These are phyloP conservation scores for Collariella sp. DNA, from an alignment of 495 filamentous ascomycete genomes.

Conservation along the genomic window DNA sequence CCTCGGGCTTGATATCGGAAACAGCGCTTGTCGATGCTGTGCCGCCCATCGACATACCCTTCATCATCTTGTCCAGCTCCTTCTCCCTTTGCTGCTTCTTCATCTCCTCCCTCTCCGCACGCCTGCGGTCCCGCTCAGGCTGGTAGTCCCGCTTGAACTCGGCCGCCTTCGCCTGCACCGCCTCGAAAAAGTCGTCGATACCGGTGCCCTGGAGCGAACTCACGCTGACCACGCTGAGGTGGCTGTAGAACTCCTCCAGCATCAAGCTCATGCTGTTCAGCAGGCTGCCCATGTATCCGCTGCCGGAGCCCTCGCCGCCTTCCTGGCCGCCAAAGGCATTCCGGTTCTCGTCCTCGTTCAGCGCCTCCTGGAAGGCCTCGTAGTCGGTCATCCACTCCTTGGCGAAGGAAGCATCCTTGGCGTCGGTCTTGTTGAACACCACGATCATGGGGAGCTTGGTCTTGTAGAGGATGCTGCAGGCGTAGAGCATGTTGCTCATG, in stretches of 20 bases:
- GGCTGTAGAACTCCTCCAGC: constrained; percentile 94
- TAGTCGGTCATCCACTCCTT: constrained; percentile 99
- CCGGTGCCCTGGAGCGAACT: constrained; percentile 89
- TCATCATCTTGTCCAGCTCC: constrained; percentile 87
- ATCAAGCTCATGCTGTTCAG: constrained; percentile 96
- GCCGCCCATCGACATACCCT: constrained; percentile 70
- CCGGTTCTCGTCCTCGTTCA: constrained; percentile 66
- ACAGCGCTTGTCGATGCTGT: constrained; percentile 24
- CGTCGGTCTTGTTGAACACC: constrained; percentile 98
- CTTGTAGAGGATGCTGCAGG: constrained; percentile 96
- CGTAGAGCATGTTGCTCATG: constrained; percentile 99
- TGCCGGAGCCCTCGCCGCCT: constrained; percentile 58
- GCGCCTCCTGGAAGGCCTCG: constrained; percentile 83
- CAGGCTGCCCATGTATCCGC: constrained; percentile 93
- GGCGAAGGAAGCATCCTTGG: constrained; percentile 80
- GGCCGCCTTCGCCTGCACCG: constrained; percentile 72
- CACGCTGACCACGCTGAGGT: constrained; percentile 85
- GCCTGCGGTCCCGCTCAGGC: constrained; percentile 77
- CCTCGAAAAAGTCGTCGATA: constrained; percentile 85
- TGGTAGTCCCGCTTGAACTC: constrained; percentile 91
- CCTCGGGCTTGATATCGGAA: constrained; percentile 43
- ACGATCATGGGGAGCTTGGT: constrained; percentile 96
- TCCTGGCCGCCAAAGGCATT: constrained; percentile 71
- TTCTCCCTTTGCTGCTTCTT: constrained; percentile 62
- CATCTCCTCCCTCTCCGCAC: constrained; percentile 62